These are phyloP conservation scores for Trichoderma brevicompactum DNA, from an alignment of 2,329 filamentous ascomycete genomes.

Conservation along the genomic window DNA sequence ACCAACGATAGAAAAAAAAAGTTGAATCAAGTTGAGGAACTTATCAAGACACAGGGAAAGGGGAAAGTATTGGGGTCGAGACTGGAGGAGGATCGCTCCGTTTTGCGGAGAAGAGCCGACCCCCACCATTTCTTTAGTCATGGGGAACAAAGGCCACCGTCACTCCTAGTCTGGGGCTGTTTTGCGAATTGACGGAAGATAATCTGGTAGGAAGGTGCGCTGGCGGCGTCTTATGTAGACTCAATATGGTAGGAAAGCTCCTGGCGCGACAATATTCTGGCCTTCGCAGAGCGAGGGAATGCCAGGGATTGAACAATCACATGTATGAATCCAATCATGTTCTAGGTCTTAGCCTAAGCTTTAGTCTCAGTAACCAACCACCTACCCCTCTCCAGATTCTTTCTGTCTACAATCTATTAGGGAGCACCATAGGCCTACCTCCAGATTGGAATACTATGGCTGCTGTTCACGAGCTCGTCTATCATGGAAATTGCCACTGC, in stretches of 20 bases:
- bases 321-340: neutral
- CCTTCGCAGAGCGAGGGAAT: neutral
- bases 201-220: too few relatives aligned
- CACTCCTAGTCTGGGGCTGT: neutral
- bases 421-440: neutral
- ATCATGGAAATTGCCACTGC: constrained; percentile 40
- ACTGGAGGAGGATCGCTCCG: neutral
- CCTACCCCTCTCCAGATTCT: neutral
- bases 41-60: neutral
- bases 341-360: neutral
- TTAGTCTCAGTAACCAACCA: neutral
- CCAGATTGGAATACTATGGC: neutral
- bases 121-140: constrained; percentile 24
- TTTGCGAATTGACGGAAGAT: too few relatives aligned
- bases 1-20: neutral
- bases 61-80: neutral
- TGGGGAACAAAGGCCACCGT: neutral
- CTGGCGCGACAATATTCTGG: neutral
- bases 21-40: neutral
- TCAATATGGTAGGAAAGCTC: too few relatives aligned
- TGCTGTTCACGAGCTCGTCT: neutral
- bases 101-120: constrained; percentile 14
- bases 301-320: too few relatives aligned
- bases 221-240: neutral
- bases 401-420: neutral